Conservation (phyloP, 78 protist species). For the Mantamonas sphyraenae region DNA sequence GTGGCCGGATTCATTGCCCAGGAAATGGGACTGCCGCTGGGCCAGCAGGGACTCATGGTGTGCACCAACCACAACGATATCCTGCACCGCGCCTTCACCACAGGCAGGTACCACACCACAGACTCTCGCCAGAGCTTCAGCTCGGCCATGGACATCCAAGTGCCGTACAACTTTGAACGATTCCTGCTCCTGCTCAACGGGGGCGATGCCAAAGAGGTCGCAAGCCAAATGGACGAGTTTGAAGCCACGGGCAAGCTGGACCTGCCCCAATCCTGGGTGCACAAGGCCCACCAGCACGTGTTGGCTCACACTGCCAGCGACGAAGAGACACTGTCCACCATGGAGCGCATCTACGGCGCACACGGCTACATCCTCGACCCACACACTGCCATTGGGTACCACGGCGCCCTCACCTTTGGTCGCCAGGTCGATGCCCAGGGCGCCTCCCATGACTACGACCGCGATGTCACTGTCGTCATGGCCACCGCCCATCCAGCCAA, state of each 20-base stretch:
- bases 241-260: neutral
- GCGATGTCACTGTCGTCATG: neutral
- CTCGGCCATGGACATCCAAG: slow-evolving; percentile 1
- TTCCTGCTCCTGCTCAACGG: neutral
- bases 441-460: neutral
- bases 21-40: neutral
- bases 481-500: neutral
- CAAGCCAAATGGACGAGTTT: neutral
- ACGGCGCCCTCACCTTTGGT: too few relatives aligned
- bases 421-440: neutral
- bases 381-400: neutral
- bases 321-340: neutral
- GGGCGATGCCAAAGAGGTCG: neutral
- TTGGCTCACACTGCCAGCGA: neutral
- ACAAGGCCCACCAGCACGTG: neutral
- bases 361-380: neutral
- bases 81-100: neutral
- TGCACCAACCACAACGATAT: neutral
- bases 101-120: neutral
- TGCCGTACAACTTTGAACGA: neutral
- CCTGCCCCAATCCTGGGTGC: neutral
- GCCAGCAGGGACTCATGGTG: neutral
- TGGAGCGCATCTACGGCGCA: neutral
- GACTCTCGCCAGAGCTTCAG: neutral
- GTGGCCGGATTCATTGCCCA: neutral